These are phyloP conservation scores for Tulasnella sp. DNA, from an alignment of 768 basidiomycete genomes.

Conservation along the genomic window DNA sequence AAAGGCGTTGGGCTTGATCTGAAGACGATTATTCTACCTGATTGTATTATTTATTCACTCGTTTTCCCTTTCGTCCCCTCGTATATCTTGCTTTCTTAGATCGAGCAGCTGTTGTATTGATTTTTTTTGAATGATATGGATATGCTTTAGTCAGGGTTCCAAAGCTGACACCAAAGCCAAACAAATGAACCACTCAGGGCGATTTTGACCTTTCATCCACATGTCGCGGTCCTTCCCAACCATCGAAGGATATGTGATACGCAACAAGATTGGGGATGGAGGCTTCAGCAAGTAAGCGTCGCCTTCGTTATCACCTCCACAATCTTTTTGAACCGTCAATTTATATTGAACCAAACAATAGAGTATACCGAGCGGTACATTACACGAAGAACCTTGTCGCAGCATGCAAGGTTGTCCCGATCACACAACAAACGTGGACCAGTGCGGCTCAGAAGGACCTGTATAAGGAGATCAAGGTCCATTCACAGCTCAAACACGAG, in stretches of 20 bases:
- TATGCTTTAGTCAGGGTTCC: too few species aligned
- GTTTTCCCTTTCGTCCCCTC: too few species aligned
- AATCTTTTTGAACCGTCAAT: not conserved
- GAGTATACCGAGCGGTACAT: constrained; percentile 78
- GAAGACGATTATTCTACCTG: too few species aligned
- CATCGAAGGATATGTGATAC: constrained; percentile 47
- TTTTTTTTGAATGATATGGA: too few species aligned
- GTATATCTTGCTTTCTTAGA: too few species aligned
- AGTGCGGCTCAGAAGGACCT: constrained; percentile 59
- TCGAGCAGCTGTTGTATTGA: too few species aligned
- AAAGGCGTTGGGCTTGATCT: too few species aligned
- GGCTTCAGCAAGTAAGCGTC: constrained; percentile 69
- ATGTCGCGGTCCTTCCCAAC: constrained; percentile 5
- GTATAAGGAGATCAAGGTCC: constrained; percentile 89
- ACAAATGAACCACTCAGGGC: too few species aligned
- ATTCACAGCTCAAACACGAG: constrained; percentile 62
- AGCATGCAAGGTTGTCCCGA: constrained; percentile 73
- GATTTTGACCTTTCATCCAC: too few species aligned
- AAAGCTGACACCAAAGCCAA: too few species aligned
- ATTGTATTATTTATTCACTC: too few species aligned
- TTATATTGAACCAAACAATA: constrained; percentile 29
- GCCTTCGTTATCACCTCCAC: not conserved
- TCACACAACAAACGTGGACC: constrained; percentile 53
- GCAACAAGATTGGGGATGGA: constrained; percentile 74
- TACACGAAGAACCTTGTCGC: constrained; percentile 54